Evolutionary conservation across 2,329 filamentous ascomycete species (phyloP).

Genomic region (Beauveria brongniartii): DNA sequence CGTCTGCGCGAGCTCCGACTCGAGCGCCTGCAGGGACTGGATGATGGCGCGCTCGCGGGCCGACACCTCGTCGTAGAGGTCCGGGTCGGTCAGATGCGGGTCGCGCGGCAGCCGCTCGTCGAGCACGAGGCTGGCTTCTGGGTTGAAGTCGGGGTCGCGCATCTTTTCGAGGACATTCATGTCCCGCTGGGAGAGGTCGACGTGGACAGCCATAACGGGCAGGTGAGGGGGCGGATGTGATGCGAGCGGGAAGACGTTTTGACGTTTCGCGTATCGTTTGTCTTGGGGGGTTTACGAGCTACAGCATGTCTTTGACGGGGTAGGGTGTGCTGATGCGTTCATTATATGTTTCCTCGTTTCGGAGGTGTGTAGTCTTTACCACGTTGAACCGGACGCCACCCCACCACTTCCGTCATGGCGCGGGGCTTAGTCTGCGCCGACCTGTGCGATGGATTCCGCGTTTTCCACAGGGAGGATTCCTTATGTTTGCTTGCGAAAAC

Average conservation of each 20-base stretch:
- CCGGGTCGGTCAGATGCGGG: conserved; percentile 44
- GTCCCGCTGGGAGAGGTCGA: conserved; percentile 48
- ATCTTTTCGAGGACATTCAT: conserved; percentile 58
- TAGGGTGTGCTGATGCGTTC: background rate
- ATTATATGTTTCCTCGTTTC: background rate
- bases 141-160: conserved; percentile 56
- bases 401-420: conserved; percentile 6
- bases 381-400: background rate
- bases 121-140: conserved; percentile 44
- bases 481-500: background rate
- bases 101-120: conserved; percentile 48
- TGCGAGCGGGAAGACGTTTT: no score
- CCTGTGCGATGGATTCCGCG: background rate
- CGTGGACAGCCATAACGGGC: conserved; percentile 35
- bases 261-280: no score
- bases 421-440: background rate
- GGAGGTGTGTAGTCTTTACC: no score
- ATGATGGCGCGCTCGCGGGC: conserved; percentile 47
- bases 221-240: background rate
- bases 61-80: conserved; percentile 43
- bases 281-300: no score
- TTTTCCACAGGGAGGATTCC: background rate
- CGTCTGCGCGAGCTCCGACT: conserved; percentile 41
- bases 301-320: no score
- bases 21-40: conserved; percentile 44